Evolutionary conservation across 1,139 yeast genomes (phyloP).

Genomic region (Scheffersomyces stambukii): DNA sequence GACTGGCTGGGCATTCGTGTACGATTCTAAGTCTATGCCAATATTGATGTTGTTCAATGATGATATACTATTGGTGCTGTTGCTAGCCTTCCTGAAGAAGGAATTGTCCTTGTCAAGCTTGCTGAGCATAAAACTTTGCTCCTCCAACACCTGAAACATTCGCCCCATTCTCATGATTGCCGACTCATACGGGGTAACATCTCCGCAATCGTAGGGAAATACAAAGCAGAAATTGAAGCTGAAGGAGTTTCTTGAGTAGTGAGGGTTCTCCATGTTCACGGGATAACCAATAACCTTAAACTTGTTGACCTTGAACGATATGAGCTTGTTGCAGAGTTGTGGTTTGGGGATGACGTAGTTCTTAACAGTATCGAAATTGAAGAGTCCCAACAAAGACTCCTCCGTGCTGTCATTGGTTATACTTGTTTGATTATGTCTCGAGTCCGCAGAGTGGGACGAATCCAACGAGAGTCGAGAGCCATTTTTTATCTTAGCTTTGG

Average conservation of each 20-base stretch:
- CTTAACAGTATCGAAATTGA: conserved; percentile 81
- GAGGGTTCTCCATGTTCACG: conserved; percentile 68
- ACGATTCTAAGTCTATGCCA: conserved; percentile 5
- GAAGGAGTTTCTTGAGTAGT: conserved; percentile 86
- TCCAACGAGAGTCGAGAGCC: conserved; percentile 3
- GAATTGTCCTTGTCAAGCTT: conserved; percentile 36
- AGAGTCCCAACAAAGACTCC: conserved; percentile 36
- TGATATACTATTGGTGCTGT: conserved; percentile 2
- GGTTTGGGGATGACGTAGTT: conserved; percentile 94
- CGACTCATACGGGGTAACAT: conserved; percentile 81
- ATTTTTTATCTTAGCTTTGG: conserved; percentile 2
- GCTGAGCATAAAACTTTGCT: conserved; percentile 76
- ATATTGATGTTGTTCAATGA: no score
- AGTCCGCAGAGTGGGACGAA: conserved; percentile 2
- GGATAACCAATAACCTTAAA: conserved; percentile 88
- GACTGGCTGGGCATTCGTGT: conserved; percentile 3
- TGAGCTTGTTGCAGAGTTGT: conserved; percentile 75
- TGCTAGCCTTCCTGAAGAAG: conserved; percentile 25
- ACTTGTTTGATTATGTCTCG: neutral
- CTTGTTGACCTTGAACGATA: conserved; percentile 68
- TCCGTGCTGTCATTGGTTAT: conserved; percentile 6
- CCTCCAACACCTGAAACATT: conserved; percentile 88
- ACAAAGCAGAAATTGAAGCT: conserved; percentile 92
- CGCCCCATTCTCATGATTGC: conserved; percentile 80
- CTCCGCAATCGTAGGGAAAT: conserved; percentile 69